Evolutionary conservation across 192 early-diverging fungal genomes (phyloP).

Genomic region (Podila epigama): DNA sequence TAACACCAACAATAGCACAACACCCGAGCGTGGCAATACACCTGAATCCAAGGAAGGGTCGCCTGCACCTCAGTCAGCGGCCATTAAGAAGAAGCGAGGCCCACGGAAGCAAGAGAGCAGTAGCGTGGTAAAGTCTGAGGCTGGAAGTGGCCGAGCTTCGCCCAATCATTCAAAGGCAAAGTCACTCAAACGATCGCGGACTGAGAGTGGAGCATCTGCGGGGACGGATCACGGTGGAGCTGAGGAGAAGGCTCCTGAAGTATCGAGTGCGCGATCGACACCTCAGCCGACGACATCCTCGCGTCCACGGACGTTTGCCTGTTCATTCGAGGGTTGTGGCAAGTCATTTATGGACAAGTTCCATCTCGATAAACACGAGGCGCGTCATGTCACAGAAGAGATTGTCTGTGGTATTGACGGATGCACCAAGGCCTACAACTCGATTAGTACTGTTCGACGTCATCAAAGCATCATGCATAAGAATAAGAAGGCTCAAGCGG

Average conservation of each 20-base stretch:
- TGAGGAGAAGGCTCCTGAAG: not conserved
- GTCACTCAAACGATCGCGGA: not conserved
- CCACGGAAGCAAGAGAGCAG: not conserved
- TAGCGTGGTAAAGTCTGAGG: not conserved
- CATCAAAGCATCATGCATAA: constrained; percentile 48
- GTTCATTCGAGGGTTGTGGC: constrained; percentile 40
- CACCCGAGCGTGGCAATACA: constrained; percentile 45
- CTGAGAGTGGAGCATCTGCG: not conserved
- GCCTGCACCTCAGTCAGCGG: constrained; percentile 11
- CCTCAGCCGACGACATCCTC: constrained; percentile 3
- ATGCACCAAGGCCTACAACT: constrained; percentile 45
- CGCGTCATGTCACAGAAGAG: constrained; percentile 40
- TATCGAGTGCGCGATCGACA: constrained; percentile 10
- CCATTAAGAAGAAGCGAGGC: constrained; percentile 23
- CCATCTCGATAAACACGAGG: constrained; percentile 40
- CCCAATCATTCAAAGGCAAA: not conserved
- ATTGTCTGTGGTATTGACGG: constrained; percentile 46
- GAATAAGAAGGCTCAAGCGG: constrained; percentile 7
- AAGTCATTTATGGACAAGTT: constrained; percentile 52
- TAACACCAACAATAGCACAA: constrained; percentile 5
- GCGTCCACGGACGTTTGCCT: constrained; percentile 29
- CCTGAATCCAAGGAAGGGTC: constrained; percentile 33
- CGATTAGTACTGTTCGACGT: constrained; percentile 43
- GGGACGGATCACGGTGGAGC: not conserved
- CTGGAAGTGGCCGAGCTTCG: not conserved